phyloP scores from a whole-genome alignment of 1,284 basidiomycete genomes.

The Xanthoconium separans region DNA sequence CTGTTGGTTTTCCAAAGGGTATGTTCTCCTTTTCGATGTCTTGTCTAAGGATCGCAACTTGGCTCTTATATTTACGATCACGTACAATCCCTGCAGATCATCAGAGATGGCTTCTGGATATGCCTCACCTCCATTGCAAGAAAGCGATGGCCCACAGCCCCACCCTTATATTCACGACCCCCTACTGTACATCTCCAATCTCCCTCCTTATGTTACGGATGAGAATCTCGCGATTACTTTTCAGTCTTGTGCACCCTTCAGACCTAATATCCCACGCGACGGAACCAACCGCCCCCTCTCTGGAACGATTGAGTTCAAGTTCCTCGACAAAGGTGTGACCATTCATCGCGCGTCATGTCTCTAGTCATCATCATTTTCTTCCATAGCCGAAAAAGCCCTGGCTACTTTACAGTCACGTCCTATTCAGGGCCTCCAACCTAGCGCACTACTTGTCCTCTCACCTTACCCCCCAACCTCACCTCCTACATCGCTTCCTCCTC shows the following conservation, averaged over 20 bases:
- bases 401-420: conserved; percentile 77
- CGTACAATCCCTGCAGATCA: conserved; percentile 26
- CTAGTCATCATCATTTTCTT: conserved; percentile 9
- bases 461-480: conserved; percentile 72
- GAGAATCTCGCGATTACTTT: conserved; percentile 71
- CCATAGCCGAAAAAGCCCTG: conserved; percentile 82
- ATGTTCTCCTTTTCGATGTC: conserved; percentile 6
- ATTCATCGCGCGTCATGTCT: conserved; percentile 9
- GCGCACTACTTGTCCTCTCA: conserved; percentile 64
- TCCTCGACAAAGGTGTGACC: conserved; percentile 68
- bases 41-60: background rate
- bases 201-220: conserved; percentile 69
- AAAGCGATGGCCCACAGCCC: conserved; percentile 34
- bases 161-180: conserved; percentile 83
- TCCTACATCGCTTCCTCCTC: conserved; percentile 67
- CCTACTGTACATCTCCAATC: conserved; percentile 70
- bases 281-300: conserved; percentile 48
- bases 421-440: conserved; percentile 55
- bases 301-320: conserved; percentile 78
- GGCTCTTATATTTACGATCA: background rate
- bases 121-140: conserved; percentile 33
- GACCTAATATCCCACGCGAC: conserved; percentile 71
- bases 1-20: conserved; percentile 31
- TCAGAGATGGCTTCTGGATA: conserved; percentile 40
- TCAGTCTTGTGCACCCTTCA: conserved; percentile 71